Percentiles rank a stretch among this genome's conserved stretches.
Evolutionary conservation across 176 grass and related monocot genomes (phyloP).

Genomic region (Saccharum officinarum): DNA sequence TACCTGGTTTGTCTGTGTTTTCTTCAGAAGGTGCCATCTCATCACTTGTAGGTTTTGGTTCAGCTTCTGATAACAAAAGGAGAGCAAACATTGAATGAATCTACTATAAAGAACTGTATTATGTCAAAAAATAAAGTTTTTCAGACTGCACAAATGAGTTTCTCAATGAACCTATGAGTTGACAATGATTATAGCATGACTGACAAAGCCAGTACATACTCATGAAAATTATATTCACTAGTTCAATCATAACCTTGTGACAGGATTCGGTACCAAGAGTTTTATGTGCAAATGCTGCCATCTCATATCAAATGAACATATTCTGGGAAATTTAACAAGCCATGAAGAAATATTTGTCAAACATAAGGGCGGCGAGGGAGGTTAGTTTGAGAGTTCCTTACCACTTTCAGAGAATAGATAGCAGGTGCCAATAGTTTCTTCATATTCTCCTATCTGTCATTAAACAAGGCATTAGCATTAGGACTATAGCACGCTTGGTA

Average conservation of each 20-base stretch:
- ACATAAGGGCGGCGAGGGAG: not conserved
- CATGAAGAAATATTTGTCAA: not conserved
- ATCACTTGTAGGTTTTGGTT: not conserved
- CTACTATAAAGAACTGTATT: not conserved
- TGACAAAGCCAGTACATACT: conserved; percentile 1
- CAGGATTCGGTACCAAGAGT: not conserved
- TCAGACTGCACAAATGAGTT: not conserved
- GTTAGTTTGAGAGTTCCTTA: conserved; percentile 20
- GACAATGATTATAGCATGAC: conserved; percentile 5
- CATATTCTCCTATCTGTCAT: conserved; percentile 80
- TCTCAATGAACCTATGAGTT: not conserved
- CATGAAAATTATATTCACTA: not conserved
- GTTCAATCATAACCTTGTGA: not conserved
- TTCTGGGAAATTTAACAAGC: not conserved
- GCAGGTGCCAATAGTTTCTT: conserved; percentile 84
- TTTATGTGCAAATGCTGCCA: not conserved
- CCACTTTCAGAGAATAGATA: conserved; percentile 79
- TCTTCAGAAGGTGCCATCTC: not conserved
- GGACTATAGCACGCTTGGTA: not conserved
- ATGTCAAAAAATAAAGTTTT: not conserved
- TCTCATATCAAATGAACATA: not conserved
- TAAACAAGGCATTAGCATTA: conserved; percentile 29
- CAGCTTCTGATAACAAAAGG: conserved; percentile 36
- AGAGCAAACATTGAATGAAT: not conserved
- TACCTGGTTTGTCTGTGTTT: conserved; percentile 27